Conservation (phyloP, 345 rosid species). For the Eucalyptus lansdowneana region DNA sequence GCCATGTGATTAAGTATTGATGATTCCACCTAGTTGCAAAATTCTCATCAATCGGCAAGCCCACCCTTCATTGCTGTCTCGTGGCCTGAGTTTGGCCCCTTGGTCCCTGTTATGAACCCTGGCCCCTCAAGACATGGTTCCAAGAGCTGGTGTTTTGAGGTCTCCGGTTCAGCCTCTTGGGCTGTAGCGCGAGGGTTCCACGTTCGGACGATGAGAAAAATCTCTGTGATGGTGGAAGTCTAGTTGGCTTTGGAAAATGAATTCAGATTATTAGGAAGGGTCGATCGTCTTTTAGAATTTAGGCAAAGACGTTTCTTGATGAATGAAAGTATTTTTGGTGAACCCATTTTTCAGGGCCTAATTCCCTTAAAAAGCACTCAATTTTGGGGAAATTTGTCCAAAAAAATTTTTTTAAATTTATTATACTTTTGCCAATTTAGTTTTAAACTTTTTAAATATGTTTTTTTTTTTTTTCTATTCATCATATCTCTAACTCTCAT, state of each 20-base stretch:
- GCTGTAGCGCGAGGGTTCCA: not conserved
- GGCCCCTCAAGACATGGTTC: too few species aligned
- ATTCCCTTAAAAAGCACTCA: not conserved
- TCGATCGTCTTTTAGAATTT: not conserved
- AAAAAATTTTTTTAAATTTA: too few species aligned
- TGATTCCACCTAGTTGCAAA: too few species aligned
- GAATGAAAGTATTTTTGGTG: not conserved
- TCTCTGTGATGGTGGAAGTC: not conserved
- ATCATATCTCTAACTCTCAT: too few species aligned
- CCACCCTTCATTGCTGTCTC: too few species aligned
- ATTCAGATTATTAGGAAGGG: not conserved
- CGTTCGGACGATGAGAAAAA: not conserved
- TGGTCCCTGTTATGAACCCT: too few species aligned
- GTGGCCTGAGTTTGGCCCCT: too few species aligned
- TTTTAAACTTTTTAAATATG: accelerated
- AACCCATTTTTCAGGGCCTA: not conserved
- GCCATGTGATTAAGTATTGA: too few species aligned
- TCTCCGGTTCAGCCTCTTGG: not conserved
- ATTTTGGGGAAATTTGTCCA: not conserved
- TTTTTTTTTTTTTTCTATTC: too few species aligned
- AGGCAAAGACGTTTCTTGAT: not conserved
- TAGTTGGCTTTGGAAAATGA: not conserved
- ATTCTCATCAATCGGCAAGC: too few species aligned
- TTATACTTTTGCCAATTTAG: accelerated
- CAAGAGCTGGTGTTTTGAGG: too few species aligned